A percentile compares a stretch with the other conserved stretches of the same genome.
Evolutionary conservation across 2,329 filamentous ascomycete species (phyloP).

Genomic region (Fusarium odoratissimum): DNA sequence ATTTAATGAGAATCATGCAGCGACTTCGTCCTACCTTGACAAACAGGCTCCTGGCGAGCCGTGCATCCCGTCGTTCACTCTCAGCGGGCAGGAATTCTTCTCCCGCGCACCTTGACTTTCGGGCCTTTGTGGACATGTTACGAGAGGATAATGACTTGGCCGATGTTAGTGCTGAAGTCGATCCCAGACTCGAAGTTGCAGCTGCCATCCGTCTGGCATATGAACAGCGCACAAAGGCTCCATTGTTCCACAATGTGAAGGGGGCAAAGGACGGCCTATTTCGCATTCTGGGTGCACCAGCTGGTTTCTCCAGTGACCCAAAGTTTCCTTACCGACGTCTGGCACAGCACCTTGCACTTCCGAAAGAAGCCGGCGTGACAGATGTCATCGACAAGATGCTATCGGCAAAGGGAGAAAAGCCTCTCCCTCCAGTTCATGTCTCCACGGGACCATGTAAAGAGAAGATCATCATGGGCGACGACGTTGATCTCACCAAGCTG

Average conservation of each 20-base stretch:
- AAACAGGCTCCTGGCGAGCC: not conserved
- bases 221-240: not conserved
- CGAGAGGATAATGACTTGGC: not conserved
- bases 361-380: not conserved
- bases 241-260: not conserved
- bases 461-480: not conserved
- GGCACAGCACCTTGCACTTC: not conserved
- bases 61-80: not conserved
- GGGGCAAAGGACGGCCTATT: not conserved
- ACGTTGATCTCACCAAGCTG: not conserved
- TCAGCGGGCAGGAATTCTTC: not conserved
- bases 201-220: not conserved
- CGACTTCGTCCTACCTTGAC: fast-evolving
- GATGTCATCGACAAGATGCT: not conserved
- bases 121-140: not conserved
- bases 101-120: not conserved
- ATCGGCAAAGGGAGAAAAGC: not conserved
- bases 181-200: not conserved
- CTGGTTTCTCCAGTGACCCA: not conserved
- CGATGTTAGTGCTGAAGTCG: not conserved
- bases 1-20: not conserved
- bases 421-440: fast-evolving
- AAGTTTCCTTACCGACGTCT: not conserved
- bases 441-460: not conserved
- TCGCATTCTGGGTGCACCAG: not conserved